Evolutionary conservation across 148 eudicot species (phyloP), one percentile per base, ranked within the genome.

Genomic region (Rhododendron henanense): DNA sequence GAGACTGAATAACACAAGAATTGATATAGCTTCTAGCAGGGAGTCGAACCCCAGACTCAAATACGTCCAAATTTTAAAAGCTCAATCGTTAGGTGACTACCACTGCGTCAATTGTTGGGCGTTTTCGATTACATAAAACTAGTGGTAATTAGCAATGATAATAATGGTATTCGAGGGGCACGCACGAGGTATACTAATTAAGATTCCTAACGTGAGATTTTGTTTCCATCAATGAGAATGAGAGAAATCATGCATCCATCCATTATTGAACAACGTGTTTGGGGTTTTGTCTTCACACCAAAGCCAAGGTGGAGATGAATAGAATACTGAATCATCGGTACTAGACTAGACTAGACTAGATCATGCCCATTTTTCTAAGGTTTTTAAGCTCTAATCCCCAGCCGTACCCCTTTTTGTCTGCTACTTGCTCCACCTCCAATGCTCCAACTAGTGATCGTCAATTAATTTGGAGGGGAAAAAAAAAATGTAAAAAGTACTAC

Each of bases 281-380:
- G 23, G 19, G 67, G 71, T 18, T 67, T 53, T 80, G 83, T 78
- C 73, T 79, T 39, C 55, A 78, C 57, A 45, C 73, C 83, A 81
- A 80, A 85, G 87, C 84, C 83, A 85, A 80, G 78, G 83, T 80
- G 84, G 84, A 48, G 31, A 10, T 57, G 65, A n/a, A 35, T 25
- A 61, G 16, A 44, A n/a, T 57, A 77, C 45, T 21, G 41, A 3
- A 33, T 84, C 80, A 51, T 84, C 51, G 80, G 81, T 74, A 67
- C 50, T 37, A 16, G 59, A 67, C 80, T 39, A 16, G 45, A 67
- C 80, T 39, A 25, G 59, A 67, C 69, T 15, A 25, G 57, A 55
- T 8, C 50, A 47, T 44, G n/a, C 9, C 31, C 31, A 19, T 23
- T 31, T 71, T 4, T 71, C 1, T 13, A 31, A 14, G 76, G 19